phyloP scores from a whole-genome alignment of 441 rosid genomes.

The Capsella rubella region DNA sequence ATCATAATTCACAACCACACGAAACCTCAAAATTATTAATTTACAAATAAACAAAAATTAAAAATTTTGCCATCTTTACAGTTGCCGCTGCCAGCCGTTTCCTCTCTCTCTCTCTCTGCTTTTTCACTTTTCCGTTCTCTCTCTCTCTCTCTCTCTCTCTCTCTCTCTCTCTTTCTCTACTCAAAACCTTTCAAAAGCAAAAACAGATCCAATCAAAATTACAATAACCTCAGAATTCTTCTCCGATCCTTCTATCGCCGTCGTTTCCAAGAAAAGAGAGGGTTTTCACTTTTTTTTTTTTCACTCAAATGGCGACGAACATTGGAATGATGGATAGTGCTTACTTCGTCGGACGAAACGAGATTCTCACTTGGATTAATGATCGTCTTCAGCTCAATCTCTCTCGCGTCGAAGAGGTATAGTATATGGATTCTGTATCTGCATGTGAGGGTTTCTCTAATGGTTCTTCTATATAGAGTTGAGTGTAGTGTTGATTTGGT shows the following conservation, averaged over 20 bases:
- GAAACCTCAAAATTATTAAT: background rate
- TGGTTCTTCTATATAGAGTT: background rate
- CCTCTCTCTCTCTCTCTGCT: background rate
- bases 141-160: background rate
- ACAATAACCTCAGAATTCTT: background rate
- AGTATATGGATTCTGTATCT: background rate
- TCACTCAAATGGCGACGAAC: constrained; percentile 68
- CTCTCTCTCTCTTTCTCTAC: constrained; percentile 9
- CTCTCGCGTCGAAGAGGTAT: constrained; percentile 90
- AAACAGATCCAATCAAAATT: constrained; percentile 27
- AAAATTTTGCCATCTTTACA: constrained; percentile 8
- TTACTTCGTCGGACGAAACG: constrained; percentile 96
- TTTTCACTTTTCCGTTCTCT: constrained; percentile 1
- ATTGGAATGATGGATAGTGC: constrained; percentile 99
- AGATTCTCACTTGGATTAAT: constrained; percentile 91
- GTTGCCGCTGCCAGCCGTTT: constrained; percentile 43
- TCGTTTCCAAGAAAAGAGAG: constrained; percentile 9
- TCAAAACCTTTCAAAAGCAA: too few relatives aligned
- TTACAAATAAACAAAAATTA: background rate
- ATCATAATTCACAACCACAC: background rate
- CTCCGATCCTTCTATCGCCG: constrained; percentile 21
- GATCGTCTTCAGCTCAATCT: constrained; percentile 90
- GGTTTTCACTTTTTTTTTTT: too few relatives aligned
- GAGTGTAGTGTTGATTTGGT: constrained; percentile 18
- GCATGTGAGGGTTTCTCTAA: constrained; percentile 24